phyloP scores from a whole-genome alignment of 1,139 yeast genomes.

The Pichia sp. region DNA sequence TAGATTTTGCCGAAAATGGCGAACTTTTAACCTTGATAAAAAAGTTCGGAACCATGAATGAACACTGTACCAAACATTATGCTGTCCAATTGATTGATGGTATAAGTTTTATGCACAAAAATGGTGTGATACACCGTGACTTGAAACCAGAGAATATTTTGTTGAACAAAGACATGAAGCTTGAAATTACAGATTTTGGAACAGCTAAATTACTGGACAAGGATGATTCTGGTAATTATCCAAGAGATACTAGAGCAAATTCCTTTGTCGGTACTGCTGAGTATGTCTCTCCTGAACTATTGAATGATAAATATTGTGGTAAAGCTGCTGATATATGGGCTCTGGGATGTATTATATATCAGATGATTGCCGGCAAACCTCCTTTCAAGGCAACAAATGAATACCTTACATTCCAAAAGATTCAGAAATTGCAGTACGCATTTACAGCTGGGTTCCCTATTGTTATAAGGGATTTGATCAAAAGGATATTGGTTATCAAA shows the following conservation, averaged over 20 bases:
- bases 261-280: conserved; percentile 76
- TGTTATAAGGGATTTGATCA: conserved; percentile 66
- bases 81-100: conserved; percentile 82
- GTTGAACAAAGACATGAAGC: conserved; percentile 71
- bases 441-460: conserved; percentile 77
- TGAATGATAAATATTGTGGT: conserved; percentile 79
- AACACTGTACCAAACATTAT: conserved; percentile 47
- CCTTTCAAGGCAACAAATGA: conserved; percentile 97
- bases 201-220: conserved; percentile 77
- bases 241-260: conserved; percentile 62
- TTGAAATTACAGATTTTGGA: conserved; percentile 96
- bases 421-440: conserved; percentile 75
- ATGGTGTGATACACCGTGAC: conserved; percentile 90
- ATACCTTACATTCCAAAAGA: conserved; percentile 89
- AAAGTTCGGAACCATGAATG: conserved; percentile 53
- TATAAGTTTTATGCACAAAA: conserved; percentile 71
- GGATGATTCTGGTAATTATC: conserved; percentile 46
- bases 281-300: conserved; percentile 88
- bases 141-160: conserved; percentile 91
- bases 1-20: conserved; percentile 79
- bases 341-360: conserved; percentile 87
- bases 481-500: conserved; percentile 56
- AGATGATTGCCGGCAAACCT: conserved; percentile 90
- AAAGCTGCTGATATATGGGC: conserved; percentile 96
- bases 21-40: conserved; percentile 62